Evolutionary conservation across 164 flowering plant species (phyloP), one percentile per base, ranked within the genome.

Genomic region (Hamamelis virginiana): DNA sequence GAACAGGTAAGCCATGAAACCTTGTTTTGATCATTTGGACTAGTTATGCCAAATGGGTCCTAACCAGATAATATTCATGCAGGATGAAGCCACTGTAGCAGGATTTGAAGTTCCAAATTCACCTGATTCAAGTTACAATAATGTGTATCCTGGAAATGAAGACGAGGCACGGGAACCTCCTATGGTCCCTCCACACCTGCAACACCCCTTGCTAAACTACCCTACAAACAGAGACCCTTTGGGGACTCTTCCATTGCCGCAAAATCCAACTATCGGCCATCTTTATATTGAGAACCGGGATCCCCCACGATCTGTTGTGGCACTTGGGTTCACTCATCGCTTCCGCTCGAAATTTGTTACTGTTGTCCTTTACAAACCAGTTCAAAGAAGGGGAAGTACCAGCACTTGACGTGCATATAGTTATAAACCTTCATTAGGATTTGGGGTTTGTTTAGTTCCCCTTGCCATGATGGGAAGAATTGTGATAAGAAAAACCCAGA

Each of bases 61-160:
- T 27, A 56, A 16, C 41, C 41, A 33, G 2, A 6, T 33, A 33
- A 33, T 33, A 33, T 15, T 14, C 12, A 15, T 85, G 74, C 82
- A 94, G 96, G 97, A 92, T 43, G 87, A 77, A 72, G 74, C 78
- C 26, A 85, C 80, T 58, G 97, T 94, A 0, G 80, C 59, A 48
- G 98, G 98, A 47, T 94, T 94, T 73, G 97, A 92, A 75, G 85
- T 82, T 61, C 95, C 94, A n/a, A 80, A 62, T 43, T 94, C 98
- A 45, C 98, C 97, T 0, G 97, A 89, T 66, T 78, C 95, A 50
- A 92, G 94, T 68, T 92, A 94, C 82, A 89, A 81, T 67, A 94
- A 81, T 64, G 82, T 69, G 1, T 83, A 82, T 69, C 87, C 90
- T 6, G 87, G 84, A 8, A 75, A 44, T 55, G 97, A 84, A 74